phyloP scores from a whole-genome alignment of 352 stramenopile genomes.

The Pythium aquatile region DNA sequence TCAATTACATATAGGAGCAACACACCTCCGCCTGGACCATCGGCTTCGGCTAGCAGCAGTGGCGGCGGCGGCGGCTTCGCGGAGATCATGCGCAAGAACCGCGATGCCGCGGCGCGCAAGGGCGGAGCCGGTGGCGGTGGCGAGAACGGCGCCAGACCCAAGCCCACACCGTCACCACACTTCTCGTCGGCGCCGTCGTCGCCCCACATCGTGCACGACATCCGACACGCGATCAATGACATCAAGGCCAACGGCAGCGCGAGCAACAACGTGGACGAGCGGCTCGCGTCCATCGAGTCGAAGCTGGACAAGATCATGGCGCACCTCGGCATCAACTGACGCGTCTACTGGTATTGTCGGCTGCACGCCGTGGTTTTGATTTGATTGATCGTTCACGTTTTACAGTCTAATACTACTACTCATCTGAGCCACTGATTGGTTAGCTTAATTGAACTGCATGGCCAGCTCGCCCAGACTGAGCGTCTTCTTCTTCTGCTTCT shows the following conservation, averaged over 20 bases:
- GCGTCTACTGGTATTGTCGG: not conserved
- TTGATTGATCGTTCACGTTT: not conserved
- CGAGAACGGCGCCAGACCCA: constrained; percentile 5
- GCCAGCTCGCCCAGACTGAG: constrained; percentile 80
- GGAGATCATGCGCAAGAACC: constrained; percentile 90
- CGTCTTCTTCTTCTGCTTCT: constrained; percentile 89
- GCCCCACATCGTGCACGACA: constrained; percentile 32
- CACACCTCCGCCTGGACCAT: constrained; percentile 26
- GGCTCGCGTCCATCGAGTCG: constrained; percentile 72
- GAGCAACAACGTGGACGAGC: constrained; percentile 42
- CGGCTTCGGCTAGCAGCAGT: constrained; percentile 12
- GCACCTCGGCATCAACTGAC: constrained; percentile 57
- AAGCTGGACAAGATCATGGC: constrained; percentile 91
- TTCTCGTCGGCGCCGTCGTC: constrained; percentile 56
- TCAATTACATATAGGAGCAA: constrained; percentile 16
- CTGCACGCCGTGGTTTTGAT: not conserved
- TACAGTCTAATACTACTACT: constrained; percentile 6
- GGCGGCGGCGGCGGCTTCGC: constrained; percentile 61
- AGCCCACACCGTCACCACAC: constrained; percentile 7
- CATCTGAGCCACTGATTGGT: not conserved
- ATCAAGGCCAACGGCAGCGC: constrained; percentile 10
- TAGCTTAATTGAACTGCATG: constrained; percentile 69
- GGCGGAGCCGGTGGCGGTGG: constrained; percentile 19
- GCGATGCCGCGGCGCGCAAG: constrained; percentile 73
- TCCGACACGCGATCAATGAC: constrained; percentile 2